These are phyloP conservation scores for Scheffersomyces spartinae DNA, from an alignment of 805 yeast genomes.

Conservation along the genomic window DNA sequence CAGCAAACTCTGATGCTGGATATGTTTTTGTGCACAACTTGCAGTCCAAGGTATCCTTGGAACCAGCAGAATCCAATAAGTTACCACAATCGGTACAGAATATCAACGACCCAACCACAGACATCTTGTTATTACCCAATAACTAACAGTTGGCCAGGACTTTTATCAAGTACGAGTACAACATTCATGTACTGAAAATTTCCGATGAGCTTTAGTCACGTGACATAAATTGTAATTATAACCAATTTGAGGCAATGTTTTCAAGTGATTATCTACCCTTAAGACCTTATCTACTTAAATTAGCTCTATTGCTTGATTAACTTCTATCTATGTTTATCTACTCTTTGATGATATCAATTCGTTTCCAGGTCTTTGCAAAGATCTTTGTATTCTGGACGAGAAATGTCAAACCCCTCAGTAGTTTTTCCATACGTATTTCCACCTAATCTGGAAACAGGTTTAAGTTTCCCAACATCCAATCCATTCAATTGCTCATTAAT, in stretches of 20 bases:
- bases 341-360: too few species aligned
- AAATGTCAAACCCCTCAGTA: constrained; percentile 32
- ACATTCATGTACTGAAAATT: too few species aligned
- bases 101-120: constrained; percentile 89
- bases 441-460: constrained; percentile 46
- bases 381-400: constrained; percentile 38
- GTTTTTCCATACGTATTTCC: constrained; percentile 37
- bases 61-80: constrained; percentile 58
- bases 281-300: too few species aligned
- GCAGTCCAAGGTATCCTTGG: constrained; percentile 43
- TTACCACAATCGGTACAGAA: constrained; percentile 93
- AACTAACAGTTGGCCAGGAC: too few species aligned
- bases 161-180: too few species aligned
- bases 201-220: too few species aligned
- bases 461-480: constrained; percentile 35
- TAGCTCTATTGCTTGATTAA: too few species aligned
- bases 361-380: too few species aligned
- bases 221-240: too few species aligned
- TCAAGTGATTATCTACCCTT: too few species aligned
- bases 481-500: constrained; percentile 24
- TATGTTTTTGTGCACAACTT: constrained; percentile 34
- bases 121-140: constrained; percentile 57
- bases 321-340: too few species aligned
- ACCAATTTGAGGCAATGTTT: too few species aligned
- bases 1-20: constrained; percentile 45